A percentile compares a stretch with the other conserved stretches of the same genome.
phyloP scores from a whole-genome alignment of 257 asterid genomes.

The Fraxinus americana region DNA sequence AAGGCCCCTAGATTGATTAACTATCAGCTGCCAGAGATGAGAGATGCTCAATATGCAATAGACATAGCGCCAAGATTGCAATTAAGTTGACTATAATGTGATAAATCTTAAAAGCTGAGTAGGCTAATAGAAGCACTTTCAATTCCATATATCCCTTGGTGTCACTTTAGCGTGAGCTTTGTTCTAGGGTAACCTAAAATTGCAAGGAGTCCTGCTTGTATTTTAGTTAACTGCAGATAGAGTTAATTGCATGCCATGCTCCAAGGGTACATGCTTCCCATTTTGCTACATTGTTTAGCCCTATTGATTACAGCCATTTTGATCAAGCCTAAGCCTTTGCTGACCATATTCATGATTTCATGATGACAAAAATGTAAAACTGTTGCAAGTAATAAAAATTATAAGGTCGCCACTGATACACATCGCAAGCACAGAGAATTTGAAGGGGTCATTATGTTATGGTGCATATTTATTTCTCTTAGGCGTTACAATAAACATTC shows the following conservation, averaged over 20 bases:
- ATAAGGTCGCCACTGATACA: neutral
- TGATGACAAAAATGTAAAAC: neutral
- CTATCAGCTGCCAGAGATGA: neutral
- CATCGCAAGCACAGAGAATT: neutral
- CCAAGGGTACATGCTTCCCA: slow-evolving; percentile 1
- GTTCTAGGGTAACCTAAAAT: neutral
- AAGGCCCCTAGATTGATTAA: slow-evolving; percentile 5
- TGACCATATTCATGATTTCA: neutral
- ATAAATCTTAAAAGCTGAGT: neutral
- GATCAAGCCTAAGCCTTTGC: neutral
- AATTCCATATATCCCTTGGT: neutral
- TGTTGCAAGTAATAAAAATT: neutral
- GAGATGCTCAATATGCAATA: neutral
- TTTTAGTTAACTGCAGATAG: neutral
- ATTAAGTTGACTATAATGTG: neutral
- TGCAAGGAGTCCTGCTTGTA: neutral
- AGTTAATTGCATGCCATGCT: neutral
- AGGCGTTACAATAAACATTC: neutral
- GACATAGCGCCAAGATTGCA: neutral
- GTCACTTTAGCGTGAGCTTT: neutral
- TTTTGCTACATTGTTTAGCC: neutral
- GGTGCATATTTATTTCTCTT: neutral
- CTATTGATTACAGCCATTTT: neutral
- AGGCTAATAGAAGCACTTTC: neutral
- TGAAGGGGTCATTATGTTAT: neutral